Evolutionary conservation across 768 basidiomycete species (phyloP).

Genomic region (Pulveroboletus ravenelii): DNA sequence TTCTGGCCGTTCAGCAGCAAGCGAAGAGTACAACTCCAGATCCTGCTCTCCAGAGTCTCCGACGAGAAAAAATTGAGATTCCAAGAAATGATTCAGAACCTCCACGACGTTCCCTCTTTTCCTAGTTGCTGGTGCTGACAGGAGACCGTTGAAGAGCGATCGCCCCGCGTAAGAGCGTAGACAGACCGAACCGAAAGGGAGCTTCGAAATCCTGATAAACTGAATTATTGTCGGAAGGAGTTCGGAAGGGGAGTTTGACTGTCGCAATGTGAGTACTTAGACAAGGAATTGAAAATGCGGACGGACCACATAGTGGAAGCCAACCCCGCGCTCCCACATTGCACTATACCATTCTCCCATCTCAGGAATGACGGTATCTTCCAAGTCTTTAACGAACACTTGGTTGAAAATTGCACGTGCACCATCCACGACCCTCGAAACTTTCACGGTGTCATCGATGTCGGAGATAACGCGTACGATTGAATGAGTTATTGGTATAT

Average conservation of each 20-base stretch:
- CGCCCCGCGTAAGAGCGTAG: conserved; percentile 83
- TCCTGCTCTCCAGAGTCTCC: conserved; percentile 97
- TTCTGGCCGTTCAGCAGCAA: conserved; percentile 63
- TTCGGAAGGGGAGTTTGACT: conserved; percentile 90
- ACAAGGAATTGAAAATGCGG: not conserved
- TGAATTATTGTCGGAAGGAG: conserved; percentile 72
- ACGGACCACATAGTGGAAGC: conserved; percentile 88
- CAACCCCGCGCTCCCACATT: conserved; percentile 67
- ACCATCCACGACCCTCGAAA: conserved; percentile 70
- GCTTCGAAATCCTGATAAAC: conserved; percentile 64
- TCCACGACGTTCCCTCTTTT: conserved; percentile 82
- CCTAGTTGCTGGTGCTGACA: conserved; percentile 75
- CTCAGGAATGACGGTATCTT: conserved; percentile 74
- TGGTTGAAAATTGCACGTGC: conserved; percentile 82
- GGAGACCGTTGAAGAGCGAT: conserved; percentile 76
- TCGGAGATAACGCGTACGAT: conserved; percentile 83
- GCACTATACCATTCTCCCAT: conserved; percentile 75
- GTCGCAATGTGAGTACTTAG: conserved; percentile 5
- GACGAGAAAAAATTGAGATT: conserved; percentile 74
- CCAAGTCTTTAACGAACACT: conserved; percentile 83
- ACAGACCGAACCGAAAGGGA: conserved; percentile 74
- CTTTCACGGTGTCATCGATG: conserved; percentile 81
- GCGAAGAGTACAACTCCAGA: conserved; percentile 77
- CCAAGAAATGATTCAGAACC: conserved; percentile 66
- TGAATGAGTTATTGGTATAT: conserved; percentile 53